phyloP scores from a whole-genome alignment of 2,329 filamentous ascomycete genomes.

The Fusarium longipes region DNA sequence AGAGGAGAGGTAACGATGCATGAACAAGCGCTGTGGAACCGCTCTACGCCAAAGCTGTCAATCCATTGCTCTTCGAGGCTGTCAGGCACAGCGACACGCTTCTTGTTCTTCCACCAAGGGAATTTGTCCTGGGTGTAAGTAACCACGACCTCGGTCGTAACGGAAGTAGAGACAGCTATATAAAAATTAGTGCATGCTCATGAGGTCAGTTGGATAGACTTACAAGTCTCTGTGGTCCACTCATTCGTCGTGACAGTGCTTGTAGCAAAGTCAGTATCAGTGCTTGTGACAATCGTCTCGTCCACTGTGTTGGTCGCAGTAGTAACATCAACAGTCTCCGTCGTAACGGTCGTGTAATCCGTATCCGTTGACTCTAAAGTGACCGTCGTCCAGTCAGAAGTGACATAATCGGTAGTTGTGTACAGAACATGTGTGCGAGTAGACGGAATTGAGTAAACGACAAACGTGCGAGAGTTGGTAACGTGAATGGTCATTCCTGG shows the following conservation, averaged over 20 bases:
- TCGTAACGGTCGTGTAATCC: conserved; percentile 1
- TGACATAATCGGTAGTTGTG: conserved; percentile 4
- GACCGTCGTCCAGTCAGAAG: conserved; percentile 10
- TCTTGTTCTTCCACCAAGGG: conserved; percentile 12
- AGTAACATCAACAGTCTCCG: conserved; percentile 5
- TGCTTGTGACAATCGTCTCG: background rate
- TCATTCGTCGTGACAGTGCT: conserved; percentile 1
- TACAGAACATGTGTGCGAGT: conserved; percentile 9
- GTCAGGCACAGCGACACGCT: conserved; percentile 1
- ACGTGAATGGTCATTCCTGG: conserved; percentile 9
- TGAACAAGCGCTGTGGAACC: conserved; percentile 23
- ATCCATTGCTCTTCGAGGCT: conserved; percentile 18
- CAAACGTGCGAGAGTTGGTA: conserved; percentile 7
- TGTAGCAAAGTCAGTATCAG: background rate
- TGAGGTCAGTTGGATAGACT: background rate
- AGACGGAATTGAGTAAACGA: conserved; percentile 8
- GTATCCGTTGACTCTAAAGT: conserved; percentile 8
- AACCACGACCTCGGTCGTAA: background rate
- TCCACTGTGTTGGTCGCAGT: conserved; percentile 6
- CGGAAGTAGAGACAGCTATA: background rate
- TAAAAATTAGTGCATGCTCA: background rate
- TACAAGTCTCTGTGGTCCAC: conserved; percentile 4
- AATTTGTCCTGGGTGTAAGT: conserved; percentile 12
- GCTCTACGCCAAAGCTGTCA: background rate
- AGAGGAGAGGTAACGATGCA: conserved; percentile 16